These are phyloP conservation scores for Dianthus caryophyllus DNA, from an alignment of 148 eudicot genomes.

Conservation along the genomic window DNA sequence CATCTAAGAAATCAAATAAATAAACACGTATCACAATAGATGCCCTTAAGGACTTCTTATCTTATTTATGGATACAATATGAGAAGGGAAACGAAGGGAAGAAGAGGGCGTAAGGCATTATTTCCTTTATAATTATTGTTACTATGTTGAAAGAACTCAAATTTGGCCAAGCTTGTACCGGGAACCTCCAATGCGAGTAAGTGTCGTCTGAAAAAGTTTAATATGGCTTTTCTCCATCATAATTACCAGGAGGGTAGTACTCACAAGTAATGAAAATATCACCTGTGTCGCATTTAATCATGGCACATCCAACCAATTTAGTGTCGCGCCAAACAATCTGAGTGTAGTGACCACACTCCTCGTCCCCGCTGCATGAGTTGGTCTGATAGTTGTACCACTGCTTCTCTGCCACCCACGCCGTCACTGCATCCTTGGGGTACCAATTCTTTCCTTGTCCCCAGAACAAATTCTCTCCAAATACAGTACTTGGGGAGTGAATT, in stretches of 20 bases:
- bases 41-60: too few species aligned
- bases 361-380: not conserved
- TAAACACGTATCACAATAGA: too few species aligned
- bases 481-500: constrained; percentile 14
- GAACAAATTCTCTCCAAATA: constrained; percentile 25
- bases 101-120: too few species aligned
- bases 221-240: constrained; percentile 27
- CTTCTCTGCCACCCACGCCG: constrained; percentile 28
- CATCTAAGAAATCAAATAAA: too few species aligned
- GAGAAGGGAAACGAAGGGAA: too few species aligned
- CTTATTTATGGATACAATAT: too few species aligned
- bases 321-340: constrained; percentile 22
- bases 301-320: constrained; percentile 18
- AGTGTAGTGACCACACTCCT: too few species aligned
- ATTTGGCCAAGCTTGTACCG: too few species aligned
- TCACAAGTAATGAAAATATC: constrained; percentile 22
- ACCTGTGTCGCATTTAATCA: constrained; percentile 24
- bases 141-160: too few species aligned
- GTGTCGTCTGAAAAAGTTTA: too few species aligned
- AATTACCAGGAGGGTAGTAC: constrained; percentile 27
- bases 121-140: too few species aligned
- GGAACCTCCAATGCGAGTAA: too few species aligned
- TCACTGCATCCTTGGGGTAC: constrained; percentile 20
- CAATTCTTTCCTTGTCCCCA: constrained; percentile 13
- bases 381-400: constrained; percentile 21